Evolutionary conservation across 2,329 filamentous ascomycete species (phyloP).

Genomic region (Cytospora chrysosperma): DNA sequence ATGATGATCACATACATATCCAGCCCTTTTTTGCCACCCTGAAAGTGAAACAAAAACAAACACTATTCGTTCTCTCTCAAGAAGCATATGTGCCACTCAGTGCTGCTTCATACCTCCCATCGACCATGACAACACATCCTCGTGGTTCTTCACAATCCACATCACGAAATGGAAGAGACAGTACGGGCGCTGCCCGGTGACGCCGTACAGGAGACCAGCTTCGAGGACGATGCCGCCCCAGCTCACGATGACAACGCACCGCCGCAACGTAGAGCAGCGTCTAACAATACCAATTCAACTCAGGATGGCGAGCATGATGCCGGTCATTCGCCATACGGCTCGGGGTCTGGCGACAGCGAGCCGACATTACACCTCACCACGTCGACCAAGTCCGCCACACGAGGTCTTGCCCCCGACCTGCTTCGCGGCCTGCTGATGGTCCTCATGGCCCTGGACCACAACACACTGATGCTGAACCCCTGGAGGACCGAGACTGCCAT

Average conservation of each 20-base stretch:
- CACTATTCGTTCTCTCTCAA: neutral
- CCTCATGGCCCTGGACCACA: slow-evolving; percentile 46
- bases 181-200: slow-evolving; percentile 17
- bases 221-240: slow-evolving; percentile 22
- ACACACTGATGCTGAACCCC: slow-evolving; percentile 37
- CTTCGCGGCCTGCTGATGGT: slow-evolving; percentile 46
- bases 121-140: neutral
- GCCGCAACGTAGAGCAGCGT: neutral
- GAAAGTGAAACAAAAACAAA: neutral
- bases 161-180: slow-evolving; percentile 7
- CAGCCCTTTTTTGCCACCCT: neutral
- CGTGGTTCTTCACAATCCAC: neutral
- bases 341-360: neutral
- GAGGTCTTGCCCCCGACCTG: slow-evolving; percentile 44
- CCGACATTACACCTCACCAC: slow-evolving; percentile 1
- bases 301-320: neutral
- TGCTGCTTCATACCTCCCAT: neutral
- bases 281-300: neutral
- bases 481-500: slow-evolving; percentile 43
- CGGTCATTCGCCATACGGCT: slow-evolving; percentile 2
- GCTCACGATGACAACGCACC: slow-evolving; percentile 6
- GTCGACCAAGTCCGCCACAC: slow-evolving; percentile 21
- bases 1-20: neutral
- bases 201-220: slow-evolving; percentile 27
- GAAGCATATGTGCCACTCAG: neutral